Evolutionary conservation across 2,329 filamentous ascomycete species (phyloP).

Genomic region (Monosporascus sp.): DNA sequence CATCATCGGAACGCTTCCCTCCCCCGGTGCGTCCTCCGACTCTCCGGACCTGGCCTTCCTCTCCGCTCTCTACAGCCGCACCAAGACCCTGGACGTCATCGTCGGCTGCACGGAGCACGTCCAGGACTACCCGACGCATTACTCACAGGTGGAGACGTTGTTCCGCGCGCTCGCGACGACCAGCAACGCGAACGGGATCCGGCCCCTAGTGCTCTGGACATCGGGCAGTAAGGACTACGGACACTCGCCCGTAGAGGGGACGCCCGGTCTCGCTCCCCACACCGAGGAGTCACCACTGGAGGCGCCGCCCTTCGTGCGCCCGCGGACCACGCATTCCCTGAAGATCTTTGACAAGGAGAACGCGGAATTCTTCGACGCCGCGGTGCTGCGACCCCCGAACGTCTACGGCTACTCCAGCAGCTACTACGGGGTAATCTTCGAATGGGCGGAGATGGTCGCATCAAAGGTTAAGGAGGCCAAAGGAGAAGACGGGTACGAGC

Average conservation of each 20-base stretch:
- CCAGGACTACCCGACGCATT: slow-evolving; percentile 35
- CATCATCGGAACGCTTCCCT: slow-evolving; percentile 31
- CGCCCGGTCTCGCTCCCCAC: slow-evolving; percentile 32
- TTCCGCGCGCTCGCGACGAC: slow-evolving; percentile 27
- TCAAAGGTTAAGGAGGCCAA: slow-evolving; percentile 4
- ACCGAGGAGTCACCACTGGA: slow-evolving; percentile 36
- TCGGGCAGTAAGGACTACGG: slow-evolving; percentile 49
- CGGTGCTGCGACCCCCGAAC: slow-evolving; percentile 40
- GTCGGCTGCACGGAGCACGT: slow-evolving; percentile 37
- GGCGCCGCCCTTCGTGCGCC: slow-evolving; percentile 17
- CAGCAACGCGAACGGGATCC: slow-evolving; percentile 27
- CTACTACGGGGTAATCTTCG: slow-evolving; percentile 37
- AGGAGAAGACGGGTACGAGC: slow-evolving; percentile 16
- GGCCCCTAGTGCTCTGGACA: slow-evolving; percentile 39
- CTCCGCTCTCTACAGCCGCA: slow-evolving; percentile 20
- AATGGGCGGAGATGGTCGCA: slow-evolving; percentile 21
- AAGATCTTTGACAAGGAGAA: slow-evolving; percentile 37
- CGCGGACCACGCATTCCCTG: slow-evolving; percentile 28
- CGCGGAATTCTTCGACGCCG: slow-evolving; percentile 34
- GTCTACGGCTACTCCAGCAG: slow-evolving; percentile 41
- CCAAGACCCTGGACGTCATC: slow-evolving; percentile 34
- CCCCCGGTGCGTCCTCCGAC: background rate
- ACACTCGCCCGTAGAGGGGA: slow-evolving; percentile 26
- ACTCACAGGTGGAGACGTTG: slow-evolving; percentile 29
- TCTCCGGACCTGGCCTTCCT: slow-evolving; percentile 19